phyloP scores from a whole-genome alignment of 257 asterid genomes.

The Ilex asprella region DNA sequence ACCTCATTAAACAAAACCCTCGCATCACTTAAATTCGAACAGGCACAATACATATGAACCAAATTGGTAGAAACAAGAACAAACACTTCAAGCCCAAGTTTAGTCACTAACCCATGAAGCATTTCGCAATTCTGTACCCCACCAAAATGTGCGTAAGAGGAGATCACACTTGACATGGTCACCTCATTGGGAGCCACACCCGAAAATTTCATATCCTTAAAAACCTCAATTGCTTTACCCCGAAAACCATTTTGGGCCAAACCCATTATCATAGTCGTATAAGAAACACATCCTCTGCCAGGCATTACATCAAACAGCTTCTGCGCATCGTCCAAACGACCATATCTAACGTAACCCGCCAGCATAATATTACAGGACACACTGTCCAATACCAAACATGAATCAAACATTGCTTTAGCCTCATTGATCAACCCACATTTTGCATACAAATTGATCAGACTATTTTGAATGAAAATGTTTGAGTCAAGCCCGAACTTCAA shows the following conservation, averaged over 20 bases:
- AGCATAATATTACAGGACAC: constrained; percentile 80
- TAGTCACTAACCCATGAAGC: constrained; percentile 68
- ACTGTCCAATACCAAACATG: constrained; percentile 32
- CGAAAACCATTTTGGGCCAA: constrained; percentile 46
- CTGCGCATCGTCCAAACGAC: constrained; percentile 45
- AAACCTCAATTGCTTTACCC: constrained; percentile 41
- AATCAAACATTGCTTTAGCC: constrained; percentile 50
- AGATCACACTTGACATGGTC: constrained; percentile 68
- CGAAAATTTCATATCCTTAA: constrained; percentile 52
- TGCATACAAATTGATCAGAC: constrained; percentile 76
- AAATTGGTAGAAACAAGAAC: constrained; percentile 69
- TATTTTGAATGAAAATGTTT: constrained; percentile 61
- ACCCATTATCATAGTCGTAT: constrained; percentile 80
- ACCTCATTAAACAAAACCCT: constrained; percentile 41
- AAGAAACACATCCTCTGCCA: constrained; percentile 48
- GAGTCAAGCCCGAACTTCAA: constrained; percentile 54
- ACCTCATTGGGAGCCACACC: constrained; percentile 67
- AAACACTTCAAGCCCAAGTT: constrained; percentile 51
- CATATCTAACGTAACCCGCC: constrained; percentile 39
- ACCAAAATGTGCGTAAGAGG: constrained; percentile 47
- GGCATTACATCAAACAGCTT: constrained; percentile 80
- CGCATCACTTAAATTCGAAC: constrained; percentile 42
- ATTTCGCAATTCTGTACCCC: constrained; percentile 27
- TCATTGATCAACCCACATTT: constrained; percentile 42
- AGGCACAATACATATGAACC: constrained; percentile 47